Evolutionary conservation across 768 basidiomycete species (phyloP), one percentile per base, ranked within the genome.

Genomic region (Chiua virens): DNA sequence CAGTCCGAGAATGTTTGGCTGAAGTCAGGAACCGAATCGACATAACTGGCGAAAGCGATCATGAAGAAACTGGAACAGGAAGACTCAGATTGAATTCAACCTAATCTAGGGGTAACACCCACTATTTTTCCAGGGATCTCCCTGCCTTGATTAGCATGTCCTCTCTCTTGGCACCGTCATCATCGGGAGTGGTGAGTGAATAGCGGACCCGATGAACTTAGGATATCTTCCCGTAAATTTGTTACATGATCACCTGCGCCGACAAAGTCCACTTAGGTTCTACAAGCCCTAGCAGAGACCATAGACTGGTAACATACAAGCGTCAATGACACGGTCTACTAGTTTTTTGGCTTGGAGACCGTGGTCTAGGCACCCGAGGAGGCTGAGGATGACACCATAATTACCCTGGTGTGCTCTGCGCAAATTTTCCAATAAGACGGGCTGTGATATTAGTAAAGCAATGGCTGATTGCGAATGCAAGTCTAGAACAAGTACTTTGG

Each of bases 351-450:
- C 81, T 58, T 82, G 81, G 30, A 85, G 69, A 0, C 97, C 97
- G 47, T 87, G 78, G 57, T 98, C 97, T 42, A 99, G 71, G 59
- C 87, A 93, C n/a, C 95, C 95, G 7, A 98, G 76, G 41, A 99
- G 77, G 62, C 92, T 92, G 27, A 98, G 80, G 36, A 99, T 86
- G 37, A 95, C 75, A 44, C 92, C 85, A 64, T 97, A 99, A 58
- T 89, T 93, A 39, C 97, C 97, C 76, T 87, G 82, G 56, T 96
- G 82, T 1, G 95, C 95, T 61, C 88, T 95, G 41, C 92, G 85
- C 14, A 97, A 75, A 61, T 85, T 89, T 48, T 98, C 93, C 32
- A 98, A 73, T 1, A 98, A 72, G 1, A 81, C 69, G 0, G 94
- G 87, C 35, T 92, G 86, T 1, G 81, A 75, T 68, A 95, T 83